Base-by-base conservation (phyloP, 768 basidiomycete species). In the Mycena rosella region DNA sequence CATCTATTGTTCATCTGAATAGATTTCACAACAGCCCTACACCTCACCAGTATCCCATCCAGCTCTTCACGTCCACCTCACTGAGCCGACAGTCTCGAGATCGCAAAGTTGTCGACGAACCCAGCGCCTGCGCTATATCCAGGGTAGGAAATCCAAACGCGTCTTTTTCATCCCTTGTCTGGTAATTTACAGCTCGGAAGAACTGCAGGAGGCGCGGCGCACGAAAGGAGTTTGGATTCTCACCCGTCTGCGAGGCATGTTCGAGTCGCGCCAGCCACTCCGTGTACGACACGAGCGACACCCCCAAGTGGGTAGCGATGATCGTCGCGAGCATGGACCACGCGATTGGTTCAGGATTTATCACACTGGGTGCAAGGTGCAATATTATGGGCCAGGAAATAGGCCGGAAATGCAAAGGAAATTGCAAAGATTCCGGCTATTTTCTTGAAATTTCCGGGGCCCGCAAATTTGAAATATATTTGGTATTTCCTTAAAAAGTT, bases 221-320 rank as follows among this genome's bases (percentile, higher is more conserved):
- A 15, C 59, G 52, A 26, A 61, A 56, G 0, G 54, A 11, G 6
- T 24, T 30, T 4, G 29, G 13, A 44, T 51, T 26, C 18, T 58
- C 48, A n/a, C 44, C 18, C 17, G 18, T 26, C 1, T 47, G 38
- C 9, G 30, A 15, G 15, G 51, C 34, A 8, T 40, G 30, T 32
- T 70, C 67, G 6, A 75, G 38, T 2, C 34, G 45, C 20, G 36
- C 18, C 5, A 78, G 48, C 77, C 78, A 78, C 27, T 76, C 63
- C 20, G 57, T 34, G 58, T 74, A 78, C 0, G 77, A 68, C 0
- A 78, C 74, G 11, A 75, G 63, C n/a, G 72, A 77, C 22, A 77
- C 60, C 24, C 38, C 36, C 22, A 79, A 64, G 27, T 65, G 60
- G 3, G n/a, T 5, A 9, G 77, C 68, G 22, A 75, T 24, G 8